Base-by-base conservation (phyloP, 1,139 yeast species). In the Suhomyces taliae region DNA sequence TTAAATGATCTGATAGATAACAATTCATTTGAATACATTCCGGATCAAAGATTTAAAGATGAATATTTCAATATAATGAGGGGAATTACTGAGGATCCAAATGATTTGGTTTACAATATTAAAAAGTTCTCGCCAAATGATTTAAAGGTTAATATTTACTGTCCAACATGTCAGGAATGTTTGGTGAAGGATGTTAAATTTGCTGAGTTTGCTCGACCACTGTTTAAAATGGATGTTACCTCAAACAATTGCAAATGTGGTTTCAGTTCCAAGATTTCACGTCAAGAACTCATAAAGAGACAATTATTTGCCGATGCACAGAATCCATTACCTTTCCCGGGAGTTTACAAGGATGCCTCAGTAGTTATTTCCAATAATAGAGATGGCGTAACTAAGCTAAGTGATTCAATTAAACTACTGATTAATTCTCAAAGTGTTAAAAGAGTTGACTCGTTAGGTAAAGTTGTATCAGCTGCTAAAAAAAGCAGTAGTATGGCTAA, bases 131-230 rank as follows among this genome's bases (percentile, higher is more conserved):
- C 48, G 15, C 45, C 42, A 44, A 19, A 27, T 12, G 49, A 46
- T 14, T 51, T 37, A 12, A 41, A 37, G 29, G 48, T 52, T 9
- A 41, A 47, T 12, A 39, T 54, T 8, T 35, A 32, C n/a, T 66
- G 69, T 43, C 65, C 69, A 7, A 37, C 44, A 11, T 65, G 69
- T 46, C 29, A 47, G 6, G 38, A 14, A 14, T 2, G 15, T 14
- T 14, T 14, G 15, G 45, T 3, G 31, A 40, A 1, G 31, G 57
- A 8, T 34, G 55, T 11, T 35, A 38, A 2, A 40, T 59, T 57
- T 36, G 51, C 49, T 7, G 71, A 69, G 11, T 66, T 65, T 51
- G 57, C 60, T 8, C 69, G 65, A 43, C 39, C 41, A 3, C 34
- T 49, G 5, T 64, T 64, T 42, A 31, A 10, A 4, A n/a, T 37